phyloP scores from a whole-genome alignment of 2,329 filamentous ascomycete genomes.

The Hypoxylon sp. region DNA sequence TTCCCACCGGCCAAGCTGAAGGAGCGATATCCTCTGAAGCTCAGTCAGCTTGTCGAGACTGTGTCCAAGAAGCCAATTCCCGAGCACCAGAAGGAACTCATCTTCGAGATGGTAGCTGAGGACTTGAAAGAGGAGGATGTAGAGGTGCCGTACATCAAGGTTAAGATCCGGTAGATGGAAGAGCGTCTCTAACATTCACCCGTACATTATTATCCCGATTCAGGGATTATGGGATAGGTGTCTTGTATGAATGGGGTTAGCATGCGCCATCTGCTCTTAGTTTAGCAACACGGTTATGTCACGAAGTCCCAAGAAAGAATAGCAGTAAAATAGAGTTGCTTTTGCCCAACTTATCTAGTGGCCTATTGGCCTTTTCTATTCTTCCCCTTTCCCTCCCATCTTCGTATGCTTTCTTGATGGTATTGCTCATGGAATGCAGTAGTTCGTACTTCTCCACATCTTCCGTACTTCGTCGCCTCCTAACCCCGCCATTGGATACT shows the following conservation, averaged over 20 bases:
- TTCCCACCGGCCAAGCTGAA: slow-evolving; percentile 81
- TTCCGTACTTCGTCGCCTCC: not conserved
- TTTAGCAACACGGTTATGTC: slow-evolving; percentile 4
- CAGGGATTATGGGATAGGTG: slow-evolving; percentile 20
- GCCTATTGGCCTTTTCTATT: not conserved
- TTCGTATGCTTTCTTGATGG: too few relatives aligned
- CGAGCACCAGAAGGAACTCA: slow-evolving; percentile 90
- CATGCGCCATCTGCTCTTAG: slow-evolving; percentile 16
- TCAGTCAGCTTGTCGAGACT: slow-evolving; percentile 86
- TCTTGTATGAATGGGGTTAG: slow-evolving; percentile 20
- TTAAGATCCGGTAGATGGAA: slow-evolving; percentile 68
- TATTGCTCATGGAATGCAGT: too few relatives aligned
- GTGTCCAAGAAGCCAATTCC: slow-evolving; percentile 94
- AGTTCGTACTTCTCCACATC: slow-evolving; percentile 1
- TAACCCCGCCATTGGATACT: not conserved
- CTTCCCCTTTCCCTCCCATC: not conserved
- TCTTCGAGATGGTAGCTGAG: slow-evolving; percentile 95
- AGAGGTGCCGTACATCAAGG: slow-evolving; percentile 95
- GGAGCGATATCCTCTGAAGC: slow-evolving; percentile 82
- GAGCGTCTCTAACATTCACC: not conserved
- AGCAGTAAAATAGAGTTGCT: slow-evolving; percentile 30
- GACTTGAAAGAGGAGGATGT: slow-evolving; percentile 91
- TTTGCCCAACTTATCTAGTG: slow-evolving; percentile 22
- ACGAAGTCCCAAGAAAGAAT: slow-evolving; percentile 10
- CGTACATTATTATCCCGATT: slow-evolving; percentile 10